These are phyloP conservation scores for Lactarius deliciosus DNA, from an alignment of 768 basidiomycete genomes.

Conservation along the genomic window DNA sequence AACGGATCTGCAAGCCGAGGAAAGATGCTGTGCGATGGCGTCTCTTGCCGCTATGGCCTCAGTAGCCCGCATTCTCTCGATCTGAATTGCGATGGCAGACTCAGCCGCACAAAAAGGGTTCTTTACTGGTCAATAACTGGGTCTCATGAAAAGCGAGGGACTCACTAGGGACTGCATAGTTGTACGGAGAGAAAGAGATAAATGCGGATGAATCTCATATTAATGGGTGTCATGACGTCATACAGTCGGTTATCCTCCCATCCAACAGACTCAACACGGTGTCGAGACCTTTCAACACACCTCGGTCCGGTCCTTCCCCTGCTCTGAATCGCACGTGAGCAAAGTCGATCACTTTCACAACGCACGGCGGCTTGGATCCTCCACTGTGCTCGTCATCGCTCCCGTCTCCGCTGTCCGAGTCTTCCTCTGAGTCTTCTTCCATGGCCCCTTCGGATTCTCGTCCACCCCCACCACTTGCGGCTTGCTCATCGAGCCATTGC, in stretches of 20 bases:
- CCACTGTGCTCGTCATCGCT: neutral
- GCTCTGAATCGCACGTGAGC: constrained; percentile 75
- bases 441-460: constrained; percentile 6
- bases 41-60: constrained; percentile 30
- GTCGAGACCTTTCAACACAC: constrained; percentile 72
- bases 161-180: constrained; percentile 27
- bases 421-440: constrained; percentile 26
- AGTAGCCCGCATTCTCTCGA: constrained; percentile 23
- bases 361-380: constrained; percentile 23
- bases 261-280: constrained; percentile 64
- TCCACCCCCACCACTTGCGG: constrained; percentile 6
- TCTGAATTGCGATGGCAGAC: constrained; percentile 29
- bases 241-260: constrained; percentile 50
- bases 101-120: constrained; percentile 28
- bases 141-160: neutral
- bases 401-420: constrained; percentile 16
- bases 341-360: constrained; percentile 89
- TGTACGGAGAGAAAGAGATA: neutral
- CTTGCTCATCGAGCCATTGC: constrained; percentile 20
- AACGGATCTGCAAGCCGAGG: constrained; percentile 28
- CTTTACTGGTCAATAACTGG: neutral
- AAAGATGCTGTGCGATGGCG: constrained; percentile 27
- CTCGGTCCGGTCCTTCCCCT: constrained; percentile 75
- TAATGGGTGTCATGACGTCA: constrained; percentile 12
- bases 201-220: neutral